Evolutionary conservation across 2,329 filamentous ascomycete genomes (phyloP).

Genomic region (Sporothrix brunneoviolacea): DNA sequence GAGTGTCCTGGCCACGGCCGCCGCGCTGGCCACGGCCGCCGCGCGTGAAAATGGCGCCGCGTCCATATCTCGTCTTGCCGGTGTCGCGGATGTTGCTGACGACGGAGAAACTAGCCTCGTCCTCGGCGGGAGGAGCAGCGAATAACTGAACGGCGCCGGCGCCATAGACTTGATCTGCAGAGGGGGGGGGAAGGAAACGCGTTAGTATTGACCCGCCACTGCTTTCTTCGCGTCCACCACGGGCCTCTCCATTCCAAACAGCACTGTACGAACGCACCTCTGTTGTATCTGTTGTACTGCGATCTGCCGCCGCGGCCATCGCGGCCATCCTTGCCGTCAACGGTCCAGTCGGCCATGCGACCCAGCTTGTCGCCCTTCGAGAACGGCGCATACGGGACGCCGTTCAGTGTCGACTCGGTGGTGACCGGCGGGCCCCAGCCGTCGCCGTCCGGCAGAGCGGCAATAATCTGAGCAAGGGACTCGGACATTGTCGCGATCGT

Average conservation of each 20-base stretch:
- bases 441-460: conserved; percentile 65
- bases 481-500: too few species aligned
- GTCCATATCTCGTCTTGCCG: conserved; percentile 77
- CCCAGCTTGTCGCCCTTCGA: conserved; percentile 98
- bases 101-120: conserved; percentile 95
- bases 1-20: conserved; percentile 58
- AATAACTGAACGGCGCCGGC: conserved; percentile 81
- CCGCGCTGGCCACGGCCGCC: conserved; percentile 67
- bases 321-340: conserved; percentile 77
- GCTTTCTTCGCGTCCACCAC: background rate
- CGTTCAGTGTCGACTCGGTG: conserved; percentile 81
- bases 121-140: conserved; percentile 84
- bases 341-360: conserved; percentile 97
- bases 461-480: conserved; percentile 54
- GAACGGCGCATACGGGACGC: conserved; percentile 95
- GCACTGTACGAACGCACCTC: too few species aligned
- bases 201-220: background rate
- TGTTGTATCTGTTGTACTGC: conserved; percentile 88
- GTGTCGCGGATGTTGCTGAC: conserved; percentile 91
- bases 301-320: conserved; percentile 67
- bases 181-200: too few species aligned
- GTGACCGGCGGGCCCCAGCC: conserved; percentile 84
- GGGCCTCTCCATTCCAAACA: background rate
- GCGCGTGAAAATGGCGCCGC: conserved; percentile 84
- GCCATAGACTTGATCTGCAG: conserved; percentile 86